Conservation (phyloP, 1,284 basidiomycete species). For the Marasmius tenuissimus region DNA sequence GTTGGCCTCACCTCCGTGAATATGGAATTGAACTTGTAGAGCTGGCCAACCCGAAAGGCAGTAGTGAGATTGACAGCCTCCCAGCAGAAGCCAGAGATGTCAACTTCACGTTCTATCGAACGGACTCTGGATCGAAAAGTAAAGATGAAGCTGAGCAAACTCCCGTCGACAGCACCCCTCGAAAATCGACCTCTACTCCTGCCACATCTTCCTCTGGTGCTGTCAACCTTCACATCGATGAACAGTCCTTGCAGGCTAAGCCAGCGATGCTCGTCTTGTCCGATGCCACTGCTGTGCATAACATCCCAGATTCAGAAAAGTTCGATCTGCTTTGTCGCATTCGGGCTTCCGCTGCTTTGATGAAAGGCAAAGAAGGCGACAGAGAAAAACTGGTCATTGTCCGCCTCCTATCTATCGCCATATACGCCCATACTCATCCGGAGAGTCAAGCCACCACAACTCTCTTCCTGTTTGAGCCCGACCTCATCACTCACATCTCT, state of each 20-base stretch:
- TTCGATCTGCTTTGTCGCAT: slow-evolving; percentile 91
- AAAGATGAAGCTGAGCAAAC: slow-evolving; percentile 43
- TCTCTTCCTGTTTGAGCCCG: slow-evolving; percentile 94
- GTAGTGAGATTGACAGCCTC: slow-evolving; percentile 54
- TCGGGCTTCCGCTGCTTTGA: slow-evolving; percentile 72
- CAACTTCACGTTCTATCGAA: slow-evolving; percentile 74
- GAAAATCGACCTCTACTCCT: slow-evolving; percentile 32
- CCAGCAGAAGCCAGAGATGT: slow-evolving; percentile 73
- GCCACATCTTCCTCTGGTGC: slow-evolving; percentile 42
- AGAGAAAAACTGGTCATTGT: slow-evolving; percentile 83
- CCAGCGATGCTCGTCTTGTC: slow-evolving; percentile 74
- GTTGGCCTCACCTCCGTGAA: slow-evolving; percentile 76
- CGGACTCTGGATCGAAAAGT: slow-evolving; percentile 44
- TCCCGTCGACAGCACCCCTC: slow-evolving; percentile 31
- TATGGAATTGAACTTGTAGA: slow-evolving; percentile 71
- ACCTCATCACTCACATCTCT: slow-evolving; percentile 84
- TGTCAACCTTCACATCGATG: slow-evolving; percentile 65
- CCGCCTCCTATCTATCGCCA: slow-evolving; percentile 86
- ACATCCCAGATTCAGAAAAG: slow-evolving; percentile 82
- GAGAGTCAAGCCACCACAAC: slow-evolving; percentile 81
- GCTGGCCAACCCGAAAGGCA: slow-evolving; percentile 56
- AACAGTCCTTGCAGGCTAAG: slow-evolving; percentile 57
- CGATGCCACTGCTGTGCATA: slow-evolving; percentile 70
- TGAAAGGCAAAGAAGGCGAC: slow-evolving; percentile 54
- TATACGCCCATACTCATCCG: slow-evolving; percentile 82